These are phyloP conservation scores for Saxophila tyrrhenica DNA, from an alignment of 495 filamentous ascomycete genomes.

Conservation along the genomic window DNA sequence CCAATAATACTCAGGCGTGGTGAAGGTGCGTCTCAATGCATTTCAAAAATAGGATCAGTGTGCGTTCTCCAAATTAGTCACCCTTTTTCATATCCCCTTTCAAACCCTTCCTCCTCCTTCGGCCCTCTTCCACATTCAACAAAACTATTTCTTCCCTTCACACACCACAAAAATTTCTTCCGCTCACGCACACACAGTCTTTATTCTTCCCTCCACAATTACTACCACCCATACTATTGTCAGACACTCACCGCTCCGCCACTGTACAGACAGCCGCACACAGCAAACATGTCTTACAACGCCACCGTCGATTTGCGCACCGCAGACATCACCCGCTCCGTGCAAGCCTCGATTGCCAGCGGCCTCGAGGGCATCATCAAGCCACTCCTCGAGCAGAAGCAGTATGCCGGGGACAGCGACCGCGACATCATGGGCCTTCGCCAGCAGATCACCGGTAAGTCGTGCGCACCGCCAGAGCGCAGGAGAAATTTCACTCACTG, in stretches of 20 bases:
- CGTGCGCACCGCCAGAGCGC: neutral
- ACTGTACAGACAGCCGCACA: neutral
- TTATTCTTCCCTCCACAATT: neutral
- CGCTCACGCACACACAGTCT: neutral
- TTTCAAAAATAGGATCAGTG: neutral
- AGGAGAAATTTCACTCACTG: neutral
- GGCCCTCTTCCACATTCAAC: neutral
- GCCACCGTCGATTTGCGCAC: neutral
- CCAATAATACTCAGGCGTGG: neutral
- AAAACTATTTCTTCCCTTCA: neutral
- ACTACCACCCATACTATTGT: neutral
- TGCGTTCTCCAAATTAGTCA: neutral
- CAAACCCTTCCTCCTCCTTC: neutral
- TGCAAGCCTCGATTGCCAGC: neutral
- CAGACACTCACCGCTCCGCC: neutral
- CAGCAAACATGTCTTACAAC: neutral
- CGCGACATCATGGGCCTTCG: neutral
- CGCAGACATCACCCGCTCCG: neutral
- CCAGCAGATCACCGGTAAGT: neutral
- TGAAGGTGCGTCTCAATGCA: neutral
- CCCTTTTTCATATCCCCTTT: neutral
- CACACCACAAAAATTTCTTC: neutral
- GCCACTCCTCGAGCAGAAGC: neutral
- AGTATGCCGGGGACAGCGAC: neutral
- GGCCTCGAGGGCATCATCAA: neutral